Conservation (phyloP, 2,329 filamentous ascomycete species). For the Colletotrichum melonis region DNA sequence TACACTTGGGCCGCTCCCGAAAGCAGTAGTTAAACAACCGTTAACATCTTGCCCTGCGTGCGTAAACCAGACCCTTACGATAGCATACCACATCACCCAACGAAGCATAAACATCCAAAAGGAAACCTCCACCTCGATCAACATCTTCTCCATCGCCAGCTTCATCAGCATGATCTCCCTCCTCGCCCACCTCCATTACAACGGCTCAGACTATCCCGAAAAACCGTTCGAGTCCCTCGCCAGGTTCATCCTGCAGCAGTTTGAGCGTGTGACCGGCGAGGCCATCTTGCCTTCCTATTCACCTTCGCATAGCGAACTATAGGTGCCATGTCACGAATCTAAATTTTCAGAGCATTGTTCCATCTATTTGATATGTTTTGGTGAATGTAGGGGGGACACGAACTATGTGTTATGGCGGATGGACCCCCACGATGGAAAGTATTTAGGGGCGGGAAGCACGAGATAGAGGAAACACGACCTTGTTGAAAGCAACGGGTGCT, state of each 20-base stretch:
- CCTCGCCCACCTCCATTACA: slow-evolving; percentile 74
- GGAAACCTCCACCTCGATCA: slow-evolving; percentile 81
- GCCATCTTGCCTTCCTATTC: slow-evolving; percentile 4
- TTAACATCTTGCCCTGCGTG: neutral
- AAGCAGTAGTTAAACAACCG: neutral
- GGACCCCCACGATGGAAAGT: no score
- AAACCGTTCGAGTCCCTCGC: slow-evolving; percentile 55
- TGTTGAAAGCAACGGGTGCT: neutral
- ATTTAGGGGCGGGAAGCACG: neutral
- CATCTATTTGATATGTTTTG: no score
- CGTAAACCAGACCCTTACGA: slow-evolving; percentile 70
- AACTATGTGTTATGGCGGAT: no score
- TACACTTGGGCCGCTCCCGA: neutral
- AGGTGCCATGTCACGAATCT: neutral
- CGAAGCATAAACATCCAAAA: slow-evolving; percentile 84
- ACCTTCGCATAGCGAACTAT: slow-evolving; percentile 12
- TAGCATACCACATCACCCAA: slow-evolving; percentile 81
- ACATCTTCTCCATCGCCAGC: slow-evolving; percentile 80
- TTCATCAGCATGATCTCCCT: slow-evolving; percentile 81
- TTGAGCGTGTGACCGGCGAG: slow-evolving; percentile 6
- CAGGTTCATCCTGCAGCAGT: slow-evolving; percentile 13
- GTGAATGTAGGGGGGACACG: no score
- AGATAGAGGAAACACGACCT: neutral
- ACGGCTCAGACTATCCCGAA: slow-evolving; percentile 69
- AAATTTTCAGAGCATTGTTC: neutral